Evolutionary conservation across 495 filamentous ascomycete species (phyloP).

Genomic region (Amniculicola lignicola): DNA sequence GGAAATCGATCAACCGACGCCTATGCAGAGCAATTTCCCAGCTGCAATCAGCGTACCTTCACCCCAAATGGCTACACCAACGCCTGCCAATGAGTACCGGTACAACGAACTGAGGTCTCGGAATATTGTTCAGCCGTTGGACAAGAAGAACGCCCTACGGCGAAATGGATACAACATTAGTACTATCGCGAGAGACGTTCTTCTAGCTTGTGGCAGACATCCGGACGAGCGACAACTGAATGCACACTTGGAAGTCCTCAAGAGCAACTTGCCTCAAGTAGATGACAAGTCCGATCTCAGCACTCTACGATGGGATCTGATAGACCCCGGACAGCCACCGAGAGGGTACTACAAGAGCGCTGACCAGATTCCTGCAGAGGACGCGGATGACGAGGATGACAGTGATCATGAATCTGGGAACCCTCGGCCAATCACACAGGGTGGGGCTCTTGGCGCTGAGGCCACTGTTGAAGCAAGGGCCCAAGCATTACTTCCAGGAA

Average conservation of each 20-base stretch:
- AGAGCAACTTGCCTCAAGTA: conserved; percentile 44
- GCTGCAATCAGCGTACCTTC: background rate
- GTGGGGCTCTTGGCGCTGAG: background rate
- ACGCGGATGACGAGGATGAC: conserved; percentile 38
- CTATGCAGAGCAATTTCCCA: conserved; percentile 13
- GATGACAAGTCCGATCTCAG: conserved; percentile 51
- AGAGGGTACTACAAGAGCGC: conserved; percentile 18
- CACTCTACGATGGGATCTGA: conserved; percentile 67
- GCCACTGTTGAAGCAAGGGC: conserved; percentile 2
- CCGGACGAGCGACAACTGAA: conserved; percentile 58
- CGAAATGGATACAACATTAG: conserved; percentile 54
- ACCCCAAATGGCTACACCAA: conserved; percentile 16
- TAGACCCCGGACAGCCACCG: conserved; percentile 52
- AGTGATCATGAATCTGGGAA: conserved; percentile 17
- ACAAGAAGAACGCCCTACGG: conserved; percentile 46
- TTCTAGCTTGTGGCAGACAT: conserved; percentile 59
- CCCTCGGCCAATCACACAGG: background rate
- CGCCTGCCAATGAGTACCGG: no score
- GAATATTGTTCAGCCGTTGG: conserved; percentile 45
- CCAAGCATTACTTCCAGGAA: conserved; percentile 13
- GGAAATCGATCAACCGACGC: background rate
- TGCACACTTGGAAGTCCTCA: conserved; percentile 54
- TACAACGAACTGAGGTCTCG: conserved; percentile 32
- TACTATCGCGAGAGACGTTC: conserved; percentile 65
- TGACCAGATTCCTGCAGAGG: conserved; percentile 20